These are phyloP conservation scores for Mycena albidolilacea DNA, from an alignment of 768 basidiomycete species.

Conservation along the genomic window DNA sequence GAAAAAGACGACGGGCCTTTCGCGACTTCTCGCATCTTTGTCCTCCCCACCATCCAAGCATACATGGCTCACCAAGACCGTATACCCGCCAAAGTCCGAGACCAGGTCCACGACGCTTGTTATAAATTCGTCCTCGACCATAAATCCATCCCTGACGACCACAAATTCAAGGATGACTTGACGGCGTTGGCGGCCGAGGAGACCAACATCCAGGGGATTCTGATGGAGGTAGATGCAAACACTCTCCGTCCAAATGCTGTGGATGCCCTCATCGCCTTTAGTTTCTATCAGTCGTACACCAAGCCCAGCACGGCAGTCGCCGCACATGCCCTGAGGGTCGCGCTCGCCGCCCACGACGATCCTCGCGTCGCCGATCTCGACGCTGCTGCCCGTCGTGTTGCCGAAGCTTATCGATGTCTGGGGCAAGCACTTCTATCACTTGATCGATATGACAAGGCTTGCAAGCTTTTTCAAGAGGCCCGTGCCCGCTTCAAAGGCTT, in stretches of 20 bases:
- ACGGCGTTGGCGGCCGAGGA: too few relatives aligned
- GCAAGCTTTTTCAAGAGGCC: background rate
- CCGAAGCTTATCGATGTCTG: background rate
- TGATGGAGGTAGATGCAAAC: constrained; percentile 30
- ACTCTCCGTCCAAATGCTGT: constrained; percentile 21
- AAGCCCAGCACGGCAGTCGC: constrained; percentile 35
- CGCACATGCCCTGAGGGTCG: constrained; percentile 19
- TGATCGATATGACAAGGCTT: background rate
- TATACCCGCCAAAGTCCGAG: constrained; percentile 13
- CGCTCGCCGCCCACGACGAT: background rate
- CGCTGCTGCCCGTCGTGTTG: background rate
- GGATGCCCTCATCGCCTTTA: constrained; percentile 39
- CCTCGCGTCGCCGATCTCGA: background rate
- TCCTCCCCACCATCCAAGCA: constrained; percentile 42
- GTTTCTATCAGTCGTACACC: constrained; percentile 36
- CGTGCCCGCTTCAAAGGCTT: background rate
- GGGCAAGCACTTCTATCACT: background rate
- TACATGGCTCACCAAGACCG: constrained; percentile 37
- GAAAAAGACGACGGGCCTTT: constrained; percentile 12
- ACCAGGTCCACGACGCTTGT: constrained; percentile 32
- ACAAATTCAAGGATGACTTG: constrained; percentile 14
- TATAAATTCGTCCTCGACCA: constrained; percentile 38
- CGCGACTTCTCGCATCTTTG: constrained; percentile 25
- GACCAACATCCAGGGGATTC: constrained; percentile 16
- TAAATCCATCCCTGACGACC: constrained; percentile 14